Evolutionary conservation across 768 basidiomycete species (phyloP).

Genomic region (Suillus luteus): DNA sequence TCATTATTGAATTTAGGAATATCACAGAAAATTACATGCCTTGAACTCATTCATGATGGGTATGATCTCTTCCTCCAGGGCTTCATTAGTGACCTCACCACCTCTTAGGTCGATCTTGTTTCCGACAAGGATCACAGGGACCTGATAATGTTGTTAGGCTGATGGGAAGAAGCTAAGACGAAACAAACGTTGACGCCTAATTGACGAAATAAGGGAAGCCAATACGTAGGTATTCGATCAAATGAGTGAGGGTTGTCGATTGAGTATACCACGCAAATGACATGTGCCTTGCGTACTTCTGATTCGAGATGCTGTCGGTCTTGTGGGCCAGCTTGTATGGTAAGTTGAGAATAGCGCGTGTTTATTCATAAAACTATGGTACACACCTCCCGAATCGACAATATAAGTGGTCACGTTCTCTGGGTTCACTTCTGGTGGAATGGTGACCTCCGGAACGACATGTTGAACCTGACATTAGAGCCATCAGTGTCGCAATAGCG

Average conservation of each 20-base stretch:
- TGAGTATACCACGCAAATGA: constrained; percentile 96
- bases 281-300: constrained; percentile 96
- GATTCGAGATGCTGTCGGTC: constrained; percentile 89
- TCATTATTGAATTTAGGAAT: constrained; percentile 16
- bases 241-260: constrained; percentile 97
- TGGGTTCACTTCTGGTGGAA: constrained; percentile 95
- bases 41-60: constrained; percentile 99
- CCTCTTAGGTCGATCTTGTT: constrained; percentile 98
- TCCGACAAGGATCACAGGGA: constrained; percentile 95
- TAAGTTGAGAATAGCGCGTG: constrained; percentile 12
- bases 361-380: constrained; percentile 3
- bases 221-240: constrained; percentile 96
- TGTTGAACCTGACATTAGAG: constrained; percentile 74
- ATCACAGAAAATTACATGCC: constrained; percentile 43
- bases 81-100: constrained; percentile 92
- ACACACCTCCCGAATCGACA: constrained; percentile 92
- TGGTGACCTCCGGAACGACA: constrained; percentile 95
- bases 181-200: constrained; percentile 88
- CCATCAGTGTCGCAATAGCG: constrained; percentile 11
- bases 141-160: constrained; percentile 43
- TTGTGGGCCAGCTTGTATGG: constrained; percentile 69
- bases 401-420: constrained; percentile 98
- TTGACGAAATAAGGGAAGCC: constrained; percentile 93
- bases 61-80: constrained; percentile 89
- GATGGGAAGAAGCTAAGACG: neutral